Percentiles rank a stretch among this genome's conserved stretches.
Evolutionary conservation across 2,329 filamentous ascomycete species (phyloP).

Genomic region (Neonectria magnoliae): DNA sequence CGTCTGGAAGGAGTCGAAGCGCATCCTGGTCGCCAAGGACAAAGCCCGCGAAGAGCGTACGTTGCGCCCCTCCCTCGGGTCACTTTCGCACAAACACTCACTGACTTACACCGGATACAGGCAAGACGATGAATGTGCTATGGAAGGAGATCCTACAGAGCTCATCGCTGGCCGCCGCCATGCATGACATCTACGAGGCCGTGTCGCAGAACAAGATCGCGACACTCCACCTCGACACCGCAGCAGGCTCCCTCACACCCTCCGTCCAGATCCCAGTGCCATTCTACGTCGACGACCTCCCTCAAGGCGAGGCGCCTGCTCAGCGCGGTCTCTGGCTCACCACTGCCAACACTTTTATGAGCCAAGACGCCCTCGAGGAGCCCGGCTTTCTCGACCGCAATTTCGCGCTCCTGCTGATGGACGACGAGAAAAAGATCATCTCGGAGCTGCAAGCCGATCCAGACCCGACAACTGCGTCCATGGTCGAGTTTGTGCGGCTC

Average conservation of each 20-base stretch:
- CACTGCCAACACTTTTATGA: slow-evolving; percentile 79
- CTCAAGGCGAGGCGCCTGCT: slow-evolving; percentile 72
- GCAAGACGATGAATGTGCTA: slow-evolving; percentile 69
- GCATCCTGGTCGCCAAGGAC: slow-evolving; percentile 82
- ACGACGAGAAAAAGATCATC: slow-evolving; percentile 79
- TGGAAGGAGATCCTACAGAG: slow-evolving; percentile 77
- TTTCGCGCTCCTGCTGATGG: slow-evolving; percentile 85
- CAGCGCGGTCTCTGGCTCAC: slow-evolving; percentile 86
- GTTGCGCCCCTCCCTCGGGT: slow-evolving; percentile 35
- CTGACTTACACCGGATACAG: slow-evolving; percentile 45
- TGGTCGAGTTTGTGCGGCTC: slow-evolving; percentile 84
- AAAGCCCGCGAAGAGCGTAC: slow-evolving; percentile 76
- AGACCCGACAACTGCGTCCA: slow-evolving; percentile 77
- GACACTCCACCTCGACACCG: slow-evolving; percentile 77
- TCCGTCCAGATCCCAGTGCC: slow-evolving; percentile 73
- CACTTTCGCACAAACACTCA: background rate
- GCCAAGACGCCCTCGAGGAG: slow-evolving; percentile 74
- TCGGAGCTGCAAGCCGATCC: slow-evolving; percentile 81
- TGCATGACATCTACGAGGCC: slow-evolving; percentile 82
- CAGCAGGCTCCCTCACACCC: slow-evolving; percentile 66
- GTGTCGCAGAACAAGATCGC: slow-evolving; percentile 89
- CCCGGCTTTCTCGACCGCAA: slow-evolving; percentile 81
- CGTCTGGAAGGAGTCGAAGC: slow-evolving; percentile 89
- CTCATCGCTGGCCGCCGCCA: slow-evolving; percentile 83
- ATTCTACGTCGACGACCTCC: slow-evolving; percentile 78